phyloP scores from a whole-genome alignment of 148 eudicot genomes.

The Dysphania ambrosioides region DNA sequence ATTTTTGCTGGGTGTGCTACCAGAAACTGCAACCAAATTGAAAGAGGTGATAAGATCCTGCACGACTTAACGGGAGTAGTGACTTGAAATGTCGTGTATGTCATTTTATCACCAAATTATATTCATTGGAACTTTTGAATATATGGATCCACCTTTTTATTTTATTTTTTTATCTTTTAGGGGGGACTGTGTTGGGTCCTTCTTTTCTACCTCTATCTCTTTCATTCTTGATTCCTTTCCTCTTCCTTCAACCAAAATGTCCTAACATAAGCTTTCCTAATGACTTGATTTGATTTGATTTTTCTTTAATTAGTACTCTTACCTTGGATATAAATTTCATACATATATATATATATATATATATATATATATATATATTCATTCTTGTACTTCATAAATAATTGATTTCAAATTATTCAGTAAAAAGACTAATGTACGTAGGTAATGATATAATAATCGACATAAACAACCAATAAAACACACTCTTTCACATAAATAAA shows the following conservation, averaged over 20 bases:
- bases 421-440: too few species aligned
- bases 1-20: slow-evolving; percentile 31
- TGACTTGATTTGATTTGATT: too few species aligned
- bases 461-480: not conserved
- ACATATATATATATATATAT: too few species aligned
- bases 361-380: too few species aligned
- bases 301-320: too few species aligned
- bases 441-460: too few species aligned
- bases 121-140: slow-evolving; percentile 7
- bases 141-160: not conserved
- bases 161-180: not conserved
- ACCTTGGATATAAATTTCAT: too few species aligned
- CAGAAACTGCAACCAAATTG: slow-evolving; percentile 27
- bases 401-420: not conserved
- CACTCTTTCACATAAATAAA: too few species aligned
- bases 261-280: not conserved
- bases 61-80: slow-evolving; percentile 15
- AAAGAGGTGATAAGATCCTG: slow-evolving; percentile 29
- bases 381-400: not conserved
- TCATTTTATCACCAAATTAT: slow-evolving; percentile 23
- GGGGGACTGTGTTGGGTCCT: slow-evolving; percentile 30
- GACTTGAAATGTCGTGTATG: slow-evolving; percentile 14
- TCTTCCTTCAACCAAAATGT: slow-evolving; percentile 5
- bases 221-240: not conserved
- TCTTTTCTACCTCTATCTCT: slow-evolving; percentile 4